These are phyloP conservation scores for Catenaria anguillulae DNA, from an alignment of 371 early-diverging fungal species.

Conservation along the genomic window DNA sequence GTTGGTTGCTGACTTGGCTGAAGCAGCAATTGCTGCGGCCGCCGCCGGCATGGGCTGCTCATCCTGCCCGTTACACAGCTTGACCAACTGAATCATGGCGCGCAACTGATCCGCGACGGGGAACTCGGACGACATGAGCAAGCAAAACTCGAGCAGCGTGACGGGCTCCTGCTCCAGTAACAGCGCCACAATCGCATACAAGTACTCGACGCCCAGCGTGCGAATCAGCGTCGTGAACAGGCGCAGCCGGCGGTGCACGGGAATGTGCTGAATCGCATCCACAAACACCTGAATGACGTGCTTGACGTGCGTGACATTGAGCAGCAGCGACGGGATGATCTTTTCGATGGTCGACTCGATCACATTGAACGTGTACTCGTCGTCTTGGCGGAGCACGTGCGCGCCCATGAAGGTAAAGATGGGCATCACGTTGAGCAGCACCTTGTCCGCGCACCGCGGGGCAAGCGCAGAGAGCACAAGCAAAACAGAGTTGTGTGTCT, in stretches of 20 bases:
- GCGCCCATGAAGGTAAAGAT: slow-evolving; percentile 97
- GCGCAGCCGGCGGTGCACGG: slow-evolving; percentile 75
- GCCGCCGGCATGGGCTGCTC: slow-evolving; percentile 18
- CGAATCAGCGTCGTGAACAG: slow-evolving; percentile 66
- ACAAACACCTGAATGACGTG: slow-evolving; percentile 78
- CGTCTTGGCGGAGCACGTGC: slow-evolving; percentile 82
- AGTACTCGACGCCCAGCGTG: slow-evolving; percentile 63
- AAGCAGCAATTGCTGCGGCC: too few relatives aligned
- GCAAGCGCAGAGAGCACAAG: slow-evolving; percentile 79
- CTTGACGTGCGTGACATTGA: slow-evolving; percentile 34
- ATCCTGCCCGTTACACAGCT: slow-evolving; percentile 16
- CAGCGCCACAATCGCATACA: slow-evolving; percentile 54
- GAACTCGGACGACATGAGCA: slow-evolving; percentile 47
- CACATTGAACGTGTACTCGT: slow-evolving; percentile 87
- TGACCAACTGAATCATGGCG: slow-evolving; percentile 39
- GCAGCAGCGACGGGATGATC: slow-evolving; percentile 68
- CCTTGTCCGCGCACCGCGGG: slow-evolving; percentile 59
- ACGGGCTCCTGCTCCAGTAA: slow-evolving; percentile 38
- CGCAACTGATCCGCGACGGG: slow-evolving; percentile 48
- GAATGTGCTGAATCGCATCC: slow-evolving; percentile 80
- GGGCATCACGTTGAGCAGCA: slow-evolving; percentile 84
- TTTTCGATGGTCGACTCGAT: slow-evolving; percentile 77
- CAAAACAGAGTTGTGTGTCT: slow-evolving; percentile 80
- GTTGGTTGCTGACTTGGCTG: slow-evolving; percentile 39
- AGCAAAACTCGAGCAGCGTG: slow-evolving; percentile 43